Evolutionary conservation across 2,329 filamentous ascomycete genomes (phyloP).

Genomic region (Paraphoma chrysanthemicola): DNA sequence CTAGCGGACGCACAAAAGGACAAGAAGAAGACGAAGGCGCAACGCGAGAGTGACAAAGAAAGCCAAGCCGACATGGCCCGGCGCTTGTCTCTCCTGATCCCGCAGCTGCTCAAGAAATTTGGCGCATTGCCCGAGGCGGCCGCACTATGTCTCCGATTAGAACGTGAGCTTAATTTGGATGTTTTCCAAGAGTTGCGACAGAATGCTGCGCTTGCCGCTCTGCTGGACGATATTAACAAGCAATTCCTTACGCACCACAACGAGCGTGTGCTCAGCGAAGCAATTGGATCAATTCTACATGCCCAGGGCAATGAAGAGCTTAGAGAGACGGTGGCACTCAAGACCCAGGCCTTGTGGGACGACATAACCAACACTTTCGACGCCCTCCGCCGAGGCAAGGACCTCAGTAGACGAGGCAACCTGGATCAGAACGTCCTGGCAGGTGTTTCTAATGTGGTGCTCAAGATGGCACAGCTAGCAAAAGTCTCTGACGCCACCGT

Average conservation of each 20-base stretch:
- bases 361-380: slow-evolving; percentile 77
- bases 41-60: slow-evolving; percentile 69
- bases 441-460: slow-evolving; percentile 75
- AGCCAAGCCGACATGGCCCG: slow-evolving; percentile 80
- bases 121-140: slow-evolving; percentile 88
- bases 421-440: slow-evolving; percentile 70
- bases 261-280: slow-evolving; percentile 82
- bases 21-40: slow-evolving; percentile 63
- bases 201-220: slow-evolving; percentile 78
- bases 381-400: slow-evolving; percentile 71
- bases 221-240: slow-evolving; percentile 90
- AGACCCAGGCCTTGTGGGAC: slow-evolving; percentile 85
- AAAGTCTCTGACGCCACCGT: slow-evolving; percentile 77
- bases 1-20: slow-evolving; percentile 67
- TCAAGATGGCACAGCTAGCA: slow-evolving; percentile 81
- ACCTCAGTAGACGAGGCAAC: slow-evolving; percentile 74
- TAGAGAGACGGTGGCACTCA: slow-evolving; percentile 82
- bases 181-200: slow-evolving; percentile 89
- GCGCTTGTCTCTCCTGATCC: slow-evolving; percentile 79
- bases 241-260: slow-evolving; percentile 95
- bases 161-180: slow-evolving; percentile 85
- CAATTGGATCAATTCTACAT: slow-evolving; percentile 80
- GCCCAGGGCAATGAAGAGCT: slow-evolving; percentile 87
- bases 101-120: slow-evolving; percentile 88
- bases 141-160: slow-evolving; percentile 82